Base-by-base conservation (phyloP, 139 green algal genomes). In the Tetradesmus lagerheimii region DNA sequence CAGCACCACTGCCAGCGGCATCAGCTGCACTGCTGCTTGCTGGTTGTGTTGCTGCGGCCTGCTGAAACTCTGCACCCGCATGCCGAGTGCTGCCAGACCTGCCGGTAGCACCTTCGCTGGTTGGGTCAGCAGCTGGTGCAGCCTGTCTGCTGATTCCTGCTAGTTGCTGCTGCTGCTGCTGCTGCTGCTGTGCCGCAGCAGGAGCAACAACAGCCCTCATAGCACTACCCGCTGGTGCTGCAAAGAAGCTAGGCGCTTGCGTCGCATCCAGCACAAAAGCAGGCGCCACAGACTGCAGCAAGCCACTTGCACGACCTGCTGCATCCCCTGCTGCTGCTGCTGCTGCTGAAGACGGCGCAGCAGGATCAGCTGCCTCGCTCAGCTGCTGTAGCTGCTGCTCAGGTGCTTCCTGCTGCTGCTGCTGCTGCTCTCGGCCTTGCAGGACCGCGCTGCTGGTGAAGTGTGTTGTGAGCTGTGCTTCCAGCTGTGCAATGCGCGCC, bases 401-500 rank as follows among this genome's bases (percentile, higher is more conserved):
- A n/a, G 5, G 41, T n/a, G 12, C 53, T 57, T 31, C 18, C 47
- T 34, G 82, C 23, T 25, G 34, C 35, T 50, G 34, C 62, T 45
- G 66, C 39, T 57, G 41, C 80, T 62, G 80, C 81, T 62, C 25
- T 45, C 47, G 67, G 53, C 34, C 14, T 34, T 47, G 85, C 39
- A 25, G 6, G 25, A 0, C 35, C 62, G 9, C 75, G n/a, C 80
- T 75, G 29, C 82, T 78, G 74, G 62, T 67, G 85, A 71, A 67
- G 38, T 29, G 31, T 45, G 64, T 16, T 39, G 83, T 71, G 64
- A 93, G 39, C 78, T 83, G 62, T 8, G 12, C 57, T 47, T 94
- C 93, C 74, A 94, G 78, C 4, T 78, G 35, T 1, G 20, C 35
- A 2, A 94, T 93, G 31, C 91, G 89, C 29, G 66, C 75, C 88